These are phyloP conservation scores for Avena insularis DNA, from an alignment of 176 grass and related monocot species.

Conservation along the genomic window DNA sequence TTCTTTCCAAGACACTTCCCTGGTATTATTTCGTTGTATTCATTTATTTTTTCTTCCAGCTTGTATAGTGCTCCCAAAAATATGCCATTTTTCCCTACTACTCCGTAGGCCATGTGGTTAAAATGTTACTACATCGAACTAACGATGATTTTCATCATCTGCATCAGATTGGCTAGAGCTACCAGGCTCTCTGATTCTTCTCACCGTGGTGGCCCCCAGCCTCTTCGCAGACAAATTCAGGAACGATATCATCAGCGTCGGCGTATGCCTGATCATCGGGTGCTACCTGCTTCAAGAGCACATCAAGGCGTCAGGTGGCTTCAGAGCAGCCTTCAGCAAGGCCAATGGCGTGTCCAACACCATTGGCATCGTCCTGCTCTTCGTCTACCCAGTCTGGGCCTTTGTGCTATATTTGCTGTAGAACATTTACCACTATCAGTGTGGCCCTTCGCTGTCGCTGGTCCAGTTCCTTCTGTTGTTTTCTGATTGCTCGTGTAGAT, in stretches of 20 bases:
- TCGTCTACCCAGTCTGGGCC: constrained; percentile 83
- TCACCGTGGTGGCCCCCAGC: constrained; percentile 75
- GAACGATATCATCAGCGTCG: constrained; percentile 38
- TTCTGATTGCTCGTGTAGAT: neutral
- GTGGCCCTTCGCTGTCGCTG: neutral
- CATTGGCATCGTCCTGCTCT: constrained; percentile 83
- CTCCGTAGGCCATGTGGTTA: neutral
- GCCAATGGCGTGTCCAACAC: constrained; percentile 81
- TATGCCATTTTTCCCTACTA: neutral
- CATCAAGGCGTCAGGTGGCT: constrained; percentile 81
- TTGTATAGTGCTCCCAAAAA: neutral
- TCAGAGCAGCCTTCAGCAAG: constrained; percentile 86
- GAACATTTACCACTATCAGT: neutral
- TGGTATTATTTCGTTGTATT: constrained; percentile 48
- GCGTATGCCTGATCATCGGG: constrained; percentile 77
- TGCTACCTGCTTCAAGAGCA: constrained; percentile 96
- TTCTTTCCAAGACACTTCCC: constrained; percentile 87
- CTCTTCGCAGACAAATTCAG: constrained; percentile 68
- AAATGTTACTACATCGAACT: constrained; percentile 7
- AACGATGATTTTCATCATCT: constrained; percentile 17
- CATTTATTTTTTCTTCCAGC: neutral
- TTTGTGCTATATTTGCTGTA: constrained; percentile 56
- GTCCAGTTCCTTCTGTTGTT: neutral
- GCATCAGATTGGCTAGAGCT: constrained; percentile 89
- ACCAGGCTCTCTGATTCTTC: constrained; percentile 75